Evolutionary conservation across 495 filamentous ascomycete species (phyloP).

Genomic region (Annulohypoxylon nitens): DNA sequence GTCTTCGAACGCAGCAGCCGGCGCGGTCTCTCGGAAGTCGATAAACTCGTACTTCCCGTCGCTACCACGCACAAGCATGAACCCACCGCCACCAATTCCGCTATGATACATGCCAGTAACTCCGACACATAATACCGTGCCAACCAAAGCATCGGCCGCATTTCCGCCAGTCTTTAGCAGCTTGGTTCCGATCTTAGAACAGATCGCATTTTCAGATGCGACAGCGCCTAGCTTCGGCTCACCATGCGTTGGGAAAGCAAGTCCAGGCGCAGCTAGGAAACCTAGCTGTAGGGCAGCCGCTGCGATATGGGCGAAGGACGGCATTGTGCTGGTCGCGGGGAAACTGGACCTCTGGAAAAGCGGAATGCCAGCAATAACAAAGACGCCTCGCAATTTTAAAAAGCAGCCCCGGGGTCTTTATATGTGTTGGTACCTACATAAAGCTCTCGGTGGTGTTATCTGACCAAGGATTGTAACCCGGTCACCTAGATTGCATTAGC

Average conservation of each 20-base stretch:
- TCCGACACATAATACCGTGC: conserved; percentile 71
- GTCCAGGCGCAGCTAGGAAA: conserved; percentile 28
- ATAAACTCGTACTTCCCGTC: conserved; percentile 76
- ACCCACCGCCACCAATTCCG: conserved; percentile 85
- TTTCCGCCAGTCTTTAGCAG: conserved; percentile 74
- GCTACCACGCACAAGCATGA: conserved; percentile 74
- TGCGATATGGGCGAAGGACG: conserved; percentile 43
- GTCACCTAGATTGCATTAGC: conserved; percentile 13
- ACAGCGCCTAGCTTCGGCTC: conserved; percentile 69
- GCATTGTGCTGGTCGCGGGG: conserved; percentile 36
- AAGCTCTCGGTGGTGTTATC: background rate
- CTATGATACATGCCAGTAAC: conserved; percentile 82
- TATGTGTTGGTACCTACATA: background rate
- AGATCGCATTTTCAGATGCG: conserved; percentile 76
- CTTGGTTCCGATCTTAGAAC: conserved; percentile 76
- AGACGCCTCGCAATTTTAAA: background rate
- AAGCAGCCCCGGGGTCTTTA: background rate
- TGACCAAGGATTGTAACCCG: conserved; percentile 5
- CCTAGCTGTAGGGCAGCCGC: conserved; percentile 41
- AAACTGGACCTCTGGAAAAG: background rate
- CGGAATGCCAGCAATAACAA: background rate
- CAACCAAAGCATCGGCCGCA: conserved; percentile 76
- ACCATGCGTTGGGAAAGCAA: conserved; percentile 24
- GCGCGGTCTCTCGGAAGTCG: conserved; percentile 86
- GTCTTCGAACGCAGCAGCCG: conserved; percentile 77